Conservation (phyloP, 108 stramenopile genomes). For the Cyclotella atomus region DNA sequence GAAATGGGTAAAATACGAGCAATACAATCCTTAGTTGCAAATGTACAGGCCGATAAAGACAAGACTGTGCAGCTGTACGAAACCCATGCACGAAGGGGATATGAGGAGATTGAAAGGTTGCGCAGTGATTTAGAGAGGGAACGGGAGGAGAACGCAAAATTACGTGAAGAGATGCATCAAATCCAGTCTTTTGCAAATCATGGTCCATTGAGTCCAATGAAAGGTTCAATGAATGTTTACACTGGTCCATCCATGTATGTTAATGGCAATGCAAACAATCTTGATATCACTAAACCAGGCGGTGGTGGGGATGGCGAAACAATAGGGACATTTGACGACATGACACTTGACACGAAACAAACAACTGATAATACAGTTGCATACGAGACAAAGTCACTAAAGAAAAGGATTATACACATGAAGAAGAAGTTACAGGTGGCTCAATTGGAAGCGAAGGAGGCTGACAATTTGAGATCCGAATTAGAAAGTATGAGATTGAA, state of each 20-base stretch:
- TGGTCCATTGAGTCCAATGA: neutral
- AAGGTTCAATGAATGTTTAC: neutral
- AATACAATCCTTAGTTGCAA: conserved; percentile 38
- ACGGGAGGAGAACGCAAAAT: conserved; percentile 32
- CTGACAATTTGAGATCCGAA: conserved; percentile 36
- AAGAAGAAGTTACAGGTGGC: conserved; percentile 48
- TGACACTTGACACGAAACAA: conserved; percentile 40
- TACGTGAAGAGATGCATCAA: conserved; percentile 29
- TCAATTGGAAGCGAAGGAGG: conserved; percentile 42
- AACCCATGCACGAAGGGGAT: conserved; percentile 42
- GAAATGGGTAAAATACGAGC: conserved; percentile 44
- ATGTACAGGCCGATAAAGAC: conserved; percentile 42
- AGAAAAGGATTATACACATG: conserved; percentile 56
- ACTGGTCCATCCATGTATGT: neutral
- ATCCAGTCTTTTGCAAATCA: neutral
- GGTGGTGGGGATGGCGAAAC: conserved; percentile 1
- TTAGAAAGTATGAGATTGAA: conserved; percentile 42
- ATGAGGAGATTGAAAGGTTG: conserved; percentile 48
- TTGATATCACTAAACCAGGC: neutral
- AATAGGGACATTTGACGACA: conserved; percentile 42
- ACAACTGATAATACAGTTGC: conserved; percentile 25
- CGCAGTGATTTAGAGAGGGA: conserved; percentile 38
- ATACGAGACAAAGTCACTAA: conserved; percentile 48
- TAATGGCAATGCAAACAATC: neutral
- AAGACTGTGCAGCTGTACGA: conserved; percentile 45